Evolutionary conservation across 768 basidiomycete genomes (phyloP).

Genomic region (Gelatoporia subvermispora): DNA sequence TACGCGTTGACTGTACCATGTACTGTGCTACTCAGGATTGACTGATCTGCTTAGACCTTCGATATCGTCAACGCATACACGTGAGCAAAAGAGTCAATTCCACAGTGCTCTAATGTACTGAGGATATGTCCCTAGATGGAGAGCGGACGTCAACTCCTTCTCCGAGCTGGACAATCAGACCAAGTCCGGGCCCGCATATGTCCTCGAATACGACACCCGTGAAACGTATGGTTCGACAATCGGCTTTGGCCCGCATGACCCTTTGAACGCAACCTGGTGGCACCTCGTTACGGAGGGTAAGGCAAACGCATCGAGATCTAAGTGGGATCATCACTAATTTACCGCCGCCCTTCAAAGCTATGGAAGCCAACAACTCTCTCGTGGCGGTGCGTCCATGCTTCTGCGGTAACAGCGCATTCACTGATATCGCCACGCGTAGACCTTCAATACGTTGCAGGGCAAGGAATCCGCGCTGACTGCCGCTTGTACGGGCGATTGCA

Average conservation of each 20-base stretch:
- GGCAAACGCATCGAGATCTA: slow-evolving; percentile 15
- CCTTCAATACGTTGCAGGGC: slow-evolving; percentile 64
- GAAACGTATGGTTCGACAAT: slow-evolving; percentile 58
- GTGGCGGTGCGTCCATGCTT: slow-evolving; percentile 39
- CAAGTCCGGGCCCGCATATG: slow-evolving; percentile 52
- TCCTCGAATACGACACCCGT: slow-evolving; percentile 62
- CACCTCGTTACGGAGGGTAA: slow-evolving; percentile 68
- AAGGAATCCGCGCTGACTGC: slow-evolving; percentile 54
- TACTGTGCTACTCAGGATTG: too few species aligned
- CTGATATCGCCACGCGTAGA: slow-evolving; percentile 25
- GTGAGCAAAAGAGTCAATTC: too few species aligned
- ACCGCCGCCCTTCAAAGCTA: slow-evolving; percentile 35
- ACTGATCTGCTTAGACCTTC: slow-evolving; percentile 46
- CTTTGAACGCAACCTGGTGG: slow-evolving; percentile 80
- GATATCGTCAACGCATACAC: slow-evolving; percentile 74
- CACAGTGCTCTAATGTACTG: slow-evolving; percentile 4
- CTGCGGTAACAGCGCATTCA: neutral
- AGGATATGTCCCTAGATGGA: slow-evolving; percentile 33
- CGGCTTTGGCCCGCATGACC: slow-evolving; percentile 55
- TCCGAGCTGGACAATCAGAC: slow-evolving; percentile 50
- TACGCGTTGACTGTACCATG: slow-evolving; percentile 27
- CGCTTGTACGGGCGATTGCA: slow-evolving; percentile 55
- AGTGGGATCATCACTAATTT: neutral
- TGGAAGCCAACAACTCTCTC: slow-evolving; percentile 49
- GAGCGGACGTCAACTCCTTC: slow-evolving; percentile 52